Evolutionary conservation across 2,329 filamentous ascomycete species (phyloP).

Genomic region (Arthrobotrys iridis): DNA sequence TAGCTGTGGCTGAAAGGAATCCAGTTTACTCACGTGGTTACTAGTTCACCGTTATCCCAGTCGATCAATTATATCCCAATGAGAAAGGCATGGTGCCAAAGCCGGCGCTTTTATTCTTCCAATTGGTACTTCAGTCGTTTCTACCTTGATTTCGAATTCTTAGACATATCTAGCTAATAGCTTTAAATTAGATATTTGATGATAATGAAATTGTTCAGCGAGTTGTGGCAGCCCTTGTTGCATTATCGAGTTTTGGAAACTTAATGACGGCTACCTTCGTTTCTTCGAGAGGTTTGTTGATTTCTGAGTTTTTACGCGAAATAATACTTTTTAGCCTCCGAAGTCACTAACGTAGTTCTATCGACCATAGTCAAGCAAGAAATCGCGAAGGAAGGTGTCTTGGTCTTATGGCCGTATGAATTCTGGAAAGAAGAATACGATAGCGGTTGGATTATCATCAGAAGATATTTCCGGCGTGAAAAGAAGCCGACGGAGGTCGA

Average conservation of each 20-base stretch:
- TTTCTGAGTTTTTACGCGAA: neutral
- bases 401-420: conserved; percentile 66
- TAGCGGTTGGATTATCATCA: conserved; percentile 56
- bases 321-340: too few species aligned
- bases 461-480: too few species aligned
- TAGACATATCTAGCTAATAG: neutral
- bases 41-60: conserved; percentile 25
- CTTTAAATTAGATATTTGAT: conserved; percentile 5
- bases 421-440: conserved; percentile 63
- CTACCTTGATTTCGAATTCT: neutral
- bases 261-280: conserved; percentile 70
- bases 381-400: conserved; percentile 69
- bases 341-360: too few species aligned
- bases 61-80: conserved; percentile 51
- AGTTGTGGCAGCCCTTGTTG: conserved; percentile 65
- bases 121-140: neutral
- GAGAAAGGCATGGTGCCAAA: conserved; percentile 51
- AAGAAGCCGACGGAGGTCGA: too few species aligned
- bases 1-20: conserved; percentile 62
- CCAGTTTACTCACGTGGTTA: neutral
- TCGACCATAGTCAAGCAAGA: conserved; percentile 67
- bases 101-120: conserved; percentile 16
- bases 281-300: conserved; percentile 62
- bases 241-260: conserved; percentile 68
- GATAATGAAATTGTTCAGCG: conserved; percentile 60